Conservation (phyloP, 495 filamentous ascomycete genomes). For the Poronia punctata region DNA sequence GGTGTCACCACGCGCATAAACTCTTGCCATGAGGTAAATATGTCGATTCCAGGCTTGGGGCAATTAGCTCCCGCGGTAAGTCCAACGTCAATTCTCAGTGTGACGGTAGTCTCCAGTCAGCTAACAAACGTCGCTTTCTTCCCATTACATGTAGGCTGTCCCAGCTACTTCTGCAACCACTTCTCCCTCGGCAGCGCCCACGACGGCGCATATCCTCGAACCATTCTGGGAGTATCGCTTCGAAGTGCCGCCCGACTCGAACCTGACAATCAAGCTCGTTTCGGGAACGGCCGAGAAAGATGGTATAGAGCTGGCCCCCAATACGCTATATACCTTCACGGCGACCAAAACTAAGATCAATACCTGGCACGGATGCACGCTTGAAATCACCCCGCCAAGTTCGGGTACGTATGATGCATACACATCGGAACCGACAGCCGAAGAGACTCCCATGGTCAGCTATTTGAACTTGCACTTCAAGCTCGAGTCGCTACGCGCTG, state of each 20-base stretch:
- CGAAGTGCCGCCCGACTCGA: conserved; percentile 65
- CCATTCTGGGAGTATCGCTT: conserved; percentile 80
- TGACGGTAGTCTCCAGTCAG: too few relatives aligned
- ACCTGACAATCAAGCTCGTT: conserved; percentile 51
- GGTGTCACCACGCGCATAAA: too few relatives aligned
- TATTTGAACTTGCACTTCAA: conserved; percentile 86
- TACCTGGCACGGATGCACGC: conserved; percentile 80
- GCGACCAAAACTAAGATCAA: conserved; percentile 81
- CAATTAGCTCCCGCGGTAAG: conserved; percentile 39
- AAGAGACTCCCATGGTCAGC: conserved; percentile 76
- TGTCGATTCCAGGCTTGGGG: conserved; percentile 49
- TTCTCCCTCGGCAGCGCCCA: conserved; percentile 15
- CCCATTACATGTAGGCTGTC: conserved; percentile 16
- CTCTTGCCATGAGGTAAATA: conserved; percentile 12
- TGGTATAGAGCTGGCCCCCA: conserved; percentile 84
- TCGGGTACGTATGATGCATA: conserved; percentile 41
- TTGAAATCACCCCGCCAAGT: conserved; percentile 60
- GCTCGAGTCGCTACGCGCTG: conserved; percentile 58
- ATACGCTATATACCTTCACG: conserved; percentile 72
- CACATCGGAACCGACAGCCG: conserved; percentile 65
- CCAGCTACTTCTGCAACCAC: conserved; percentile 16
- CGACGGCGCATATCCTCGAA: conserved; percentile 29
- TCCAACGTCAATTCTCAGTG: too few relatives aligned
- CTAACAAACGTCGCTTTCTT: background rate
- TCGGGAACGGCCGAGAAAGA: conserved; percentile 88